Evolutionary conservation across 2,329 filamentous ascomycete genomes (phyloP), one percentile per base, ranked within the genome.

Genomic region (Cordyceps farinosa): DNA sequence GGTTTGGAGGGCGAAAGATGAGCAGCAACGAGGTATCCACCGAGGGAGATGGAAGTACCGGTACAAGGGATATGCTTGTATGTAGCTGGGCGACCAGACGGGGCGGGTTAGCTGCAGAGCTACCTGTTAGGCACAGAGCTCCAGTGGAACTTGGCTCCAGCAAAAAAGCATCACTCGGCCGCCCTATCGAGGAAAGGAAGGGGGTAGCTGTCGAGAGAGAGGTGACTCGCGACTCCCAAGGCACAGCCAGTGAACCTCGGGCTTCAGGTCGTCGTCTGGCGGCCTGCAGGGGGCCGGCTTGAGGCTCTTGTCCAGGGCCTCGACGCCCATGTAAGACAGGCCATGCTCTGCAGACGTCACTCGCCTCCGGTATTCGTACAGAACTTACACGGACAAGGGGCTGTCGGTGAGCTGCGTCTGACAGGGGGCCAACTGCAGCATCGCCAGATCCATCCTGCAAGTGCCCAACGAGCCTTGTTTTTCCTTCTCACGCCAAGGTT

Each of bases 281-380:
- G 40, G 30, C 42, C n/a, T 27, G 30, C 54, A n/a, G 54, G 45
- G 45, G 56, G 7, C 13, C 8, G 56, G 7, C 38, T 30, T 50
- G 32, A 50, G 56, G 56, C 55, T 59, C 56, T 47, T 42, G 53
- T n/a, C 27, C 38, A 11, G 11, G 30, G 29, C 36, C 53, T 48
- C 38, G 55, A 38, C 42, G 29, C 40, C 53, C 42, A 29, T 48
- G 55, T 27, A n/a, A 27, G 29, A 47, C 17, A 15, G 13, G 29
- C 9, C 52, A 34, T 47, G 40, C n/a, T 56, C 30, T 47, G 40
- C 40, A 56, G 54, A 36, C 34, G 51, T 27, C 34, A 38, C 17
- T 9, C 22, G 22, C 22, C 22, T 22, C 22, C 22, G 22, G 22
- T 22, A 22, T 22, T 22, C 45, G 10, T 29, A 47, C 45, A 47